Conservation (phyloP, 2,329 filamentous ascomycete genomes). For the Hawksworthiomyces lignivorus region DNA sequence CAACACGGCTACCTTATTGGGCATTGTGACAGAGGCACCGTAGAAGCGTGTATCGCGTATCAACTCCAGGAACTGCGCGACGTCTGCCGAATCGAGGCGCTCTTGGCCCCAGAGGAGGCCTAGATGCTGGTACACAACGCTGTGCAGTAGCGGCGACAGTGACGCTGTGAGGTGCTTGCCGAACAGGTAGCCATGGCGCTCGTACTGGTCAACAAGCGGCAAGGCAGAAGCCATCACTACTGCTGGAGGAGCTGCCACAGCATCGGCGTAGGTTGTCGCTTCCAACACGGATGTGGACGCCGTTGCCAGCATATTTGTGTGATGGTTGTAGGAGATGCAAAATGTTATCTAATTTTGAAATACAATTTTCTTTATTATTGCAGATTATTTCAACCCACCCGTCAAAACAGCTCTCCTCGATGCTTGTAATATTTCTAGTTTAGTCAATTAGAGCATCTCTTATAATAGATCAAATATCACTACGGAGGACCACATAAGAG, state of each 20-base stretch:
- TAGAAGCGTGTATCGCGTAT: conserved; percentile 53
- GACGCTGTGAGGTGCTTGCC: conserved; percentile 49
- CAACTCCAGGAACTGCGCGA: conserved; percentile 41
- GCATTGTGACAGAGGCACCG: conserved; percentile 73
- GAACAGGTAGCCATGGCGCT: conserved; percentile 48
- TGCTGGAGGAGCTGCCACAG: no score
- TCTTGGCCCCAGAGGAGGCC: conserved; percentile 44
- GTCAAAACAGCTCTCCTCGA: no score
- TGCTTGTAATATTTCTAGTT: no score
- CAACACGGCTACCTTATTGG: conserved; percentile 72
- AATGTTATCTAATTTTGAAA: no score
- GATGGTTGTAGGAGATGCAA: no score
- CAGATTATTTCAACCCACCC: no score
- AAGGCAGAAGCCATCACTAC: background rate
- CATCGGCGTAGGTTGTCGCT: background rate
- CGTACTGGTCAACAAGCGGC: conserved; percentile 21
- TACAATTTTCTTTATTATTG: no score
- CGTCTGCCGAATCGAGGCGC: conserved; percentile 44
- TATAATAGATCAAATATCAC: no score
- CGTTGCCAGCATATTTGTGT: no score
- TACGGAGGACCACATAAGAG: no score
- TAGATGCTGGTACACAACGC: conserved; percentile 43
- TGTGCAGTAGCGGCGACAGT: conserved; percentile 47
- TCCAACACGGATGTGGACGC: no score
- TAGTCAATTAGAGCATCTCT: no score